Base-by-base conservation (phyloP, 83 land plant genomes). In the Picea abies region DNA sequence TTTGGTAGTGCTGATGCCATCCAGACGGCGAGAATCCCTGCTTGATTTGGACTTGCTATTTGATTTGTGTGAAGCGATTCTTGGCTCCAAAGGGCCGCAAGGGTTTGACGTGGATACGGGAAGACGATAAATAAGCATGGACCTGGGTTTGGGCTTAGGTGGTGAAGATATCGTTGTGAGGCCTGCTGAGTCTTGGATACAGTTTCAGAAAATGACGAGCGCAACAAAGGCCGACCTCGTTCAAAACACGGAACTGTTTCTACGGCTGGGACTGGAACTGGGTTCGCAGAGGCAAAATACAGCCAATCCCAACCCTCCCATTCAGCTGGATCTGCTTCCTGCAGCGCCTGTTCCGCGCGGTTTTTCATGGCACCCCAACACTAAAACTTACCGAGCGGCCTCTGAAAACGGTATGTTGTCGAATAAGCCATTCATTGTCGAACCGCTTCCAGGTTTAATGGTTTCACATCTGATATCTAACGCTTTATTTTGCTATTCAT, bases 301-400 rank as follows among this genome's bases (percentile, higher is more conserved):
- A 14, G 20, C 84, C n/a, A 82, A 2, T 80, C 82, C 81, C 12
- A 25, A 68, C 32, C 88, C 83, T 14, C 86, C 88, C 17, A 56
- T 90, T 63, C 90, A 90, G 84, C 86, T 90, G 15, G 87, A 88
- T 76, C 87, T 90, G 16, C 78, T 90, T 9, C 92, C 92, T 22
- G 72, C 81, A 70, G 22, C 81, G 26, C 88, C 90, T 3, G 84
- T 85, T 62, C 86, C 84, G 37, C 79, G 82, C 0, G 2, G 15
- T 20, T 67, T 69, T 0, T 15, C 29, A 22, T 35, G 79, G 8
- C 3, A 76, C 17, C 47, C 69, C 69, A 60, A 6, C 60, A 71
- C 35, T 63, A 64, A 67, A 22, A 8, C 35, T 16, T 44, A 39
- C 35, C 8, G 0, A 2, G 19, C 60, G 16, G 29, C n/a, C 72